Conservation (phyloP, 345 rosid species). For the Brassica nigra region DNA sequence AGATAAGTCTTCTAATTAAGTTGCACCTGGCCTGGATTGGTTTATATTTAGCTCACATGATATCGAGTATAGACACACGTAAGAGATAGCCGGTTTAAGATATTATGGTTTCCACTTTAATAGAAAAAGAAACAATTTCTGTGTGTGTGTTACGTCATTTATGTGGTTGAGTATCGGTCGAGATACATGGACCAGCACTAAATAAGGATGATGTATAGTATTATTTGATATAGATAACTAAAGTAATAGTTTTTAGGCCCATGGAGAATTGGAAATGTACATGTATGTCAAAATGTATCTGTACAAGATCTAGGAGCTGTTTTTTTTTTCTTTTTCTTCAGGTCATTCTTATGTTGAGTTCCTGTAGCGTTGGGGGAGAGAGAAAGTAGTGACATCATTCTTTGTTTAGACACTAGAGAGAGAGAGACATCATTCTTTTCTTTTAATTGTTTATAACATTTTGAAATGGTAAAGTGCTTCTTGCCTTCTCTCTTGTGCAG, state of each 20-base stretch:
- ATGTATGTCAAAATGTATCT: slow-evolving; percentile 4
- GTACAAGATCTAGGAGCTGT: neutral
- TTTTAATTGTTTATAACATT: neutral
- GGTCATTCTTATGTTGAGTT: slow-evolving; percentile 9
- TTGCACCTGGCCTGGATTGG: neutral
- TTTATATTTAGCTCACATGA: neutral
- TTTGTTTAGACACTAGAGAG: neutral
- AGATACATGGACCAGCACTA: slow-evolving; percentile 33
- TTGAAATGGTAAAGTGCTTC: neutral
- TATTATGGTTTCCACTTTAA: slow-evolving; percentile 17
- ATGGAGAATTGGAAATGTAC: neutral
- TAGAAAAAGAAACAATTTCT: neutral
- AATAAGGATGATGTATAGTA: slow-evolving; percentile 8
- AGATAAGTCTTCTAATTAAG: neutral
- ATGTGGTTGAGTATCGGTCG: slow-evolving; percentile 27
- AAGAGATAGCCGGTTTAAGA: slow-evolving; percentile 7
- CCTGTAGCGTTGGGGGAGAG: slow-evolving; percentile 20
- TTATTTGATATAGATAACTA: neutral
- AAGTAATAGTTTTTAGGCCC: neutral
- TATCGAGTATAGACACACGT: neutral
- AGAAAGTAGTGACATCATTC: neutral
- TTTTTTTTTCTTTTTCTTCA: neutral
- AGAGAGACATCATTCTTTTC: neutral
- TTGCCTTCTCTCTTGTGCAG: neutral
- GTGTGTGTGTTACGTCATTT: slow-evolving; percentile 14